Base-by-base conservation (phyloP, 441 rosid species). In the Erodium trifolium region DNA sequence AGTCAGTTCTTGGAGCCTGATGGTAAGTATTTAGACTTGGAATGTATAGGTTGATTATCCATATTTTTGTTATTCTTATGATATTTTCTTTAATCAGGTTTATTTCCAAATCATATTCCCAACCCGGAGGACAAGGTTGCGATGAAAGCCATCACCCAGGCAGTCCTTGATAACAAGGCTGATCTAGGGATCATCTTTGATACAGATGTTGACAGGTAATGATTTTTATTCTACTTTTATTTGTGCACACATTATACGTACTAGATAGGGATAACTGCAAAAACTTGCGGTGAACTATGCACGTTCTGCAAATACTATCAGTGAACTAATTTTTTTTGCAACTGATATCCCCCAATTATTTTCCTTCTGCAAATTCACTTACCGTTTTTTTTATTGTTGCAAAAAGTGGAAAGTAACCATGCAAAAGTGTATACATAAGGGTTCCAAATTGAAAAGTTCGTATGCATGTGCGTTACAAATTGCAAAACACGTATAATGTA, bases 1-100 rank as follows among this genome's bases (percentile, higher is more conserved):
- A 94, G 98, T 84, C 98, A 92, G 77, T 94, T 92, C 84, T 78
- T 94, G 82, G 98, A 94, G 77, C 99, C 99, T 69, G 96, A 94
- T 81, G 99, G 99, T 90, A 77, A 23, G 75, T 70, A 53, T 67
- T 62, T 70, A 11, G 57, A 73, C 67, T 11, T 31, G 12, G 70
- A 72, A 75, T 51, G 43, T 71, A 70, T 12, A 5, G 35, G 18
- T 49, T 31, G 35, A 18, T 14, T 66, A 66, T 18, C 57, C 19
- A 3, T 7, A 39, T 55, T 66, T 17, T 55, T 17, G 1, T 31
- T 31, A 8, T 18, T n/a, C 60, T 16, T 19, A 37, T 13, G 53
- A 37, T 17, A 29, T 37, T 23, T 74, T 74, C n/a, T 67, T 73
- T 75, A 65, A 73, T 67, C 84, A 94, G 98, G 98, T 76, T 70